Percentiles rank a stretch among this genome's conserved stretches.
These are phyloP conservation scores for Massariosphaeria phaeospora DNA, from an alignment of 495 filamentous ascomycete species.

Conservation along the genomic window DNA sequence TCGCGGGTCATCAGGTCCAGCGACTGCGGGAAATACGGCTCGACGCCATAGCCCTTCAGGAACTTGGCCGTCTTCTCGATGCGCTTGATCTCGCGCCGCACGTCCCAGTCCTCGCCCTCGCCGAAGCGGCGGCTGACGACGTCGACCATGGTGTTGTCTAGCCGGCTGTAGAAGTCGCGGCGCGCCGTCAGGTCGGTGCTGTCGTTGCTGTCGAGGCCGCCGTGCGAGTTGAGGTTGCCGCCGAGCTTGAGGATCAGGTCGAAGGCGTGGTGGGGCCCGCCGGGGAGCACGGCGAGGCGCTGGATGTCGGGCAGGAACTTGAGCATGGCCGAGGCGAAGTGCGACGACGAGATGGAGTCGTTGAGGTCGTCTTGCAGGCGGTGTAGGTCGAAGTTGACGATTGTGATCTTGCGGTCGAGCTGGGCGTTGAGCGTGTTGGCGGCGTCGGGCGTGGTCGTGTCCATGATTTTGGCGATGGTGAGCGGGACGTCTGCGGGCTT, in stretches of 20 bases:
- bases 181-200: slow-evolving; percentile 41
- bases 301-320: slow-evolving; percentile 48
- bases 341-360: slow-evolving; percentile 41
- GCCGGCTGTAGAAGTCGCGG: slow-evolving; percentile 42
- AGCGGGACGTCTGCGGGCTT: slow-evolving; percentile 46
- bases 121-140: slow-evolving; percentile 43
- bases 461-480: slow-evolving; percentile 48
- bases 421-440: slow-evolving; percentile 48
- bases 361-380: slow-evolving; percentile 51
- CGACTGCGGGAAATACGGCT: slow-evolving; percentile 47
- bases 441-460: slow-evolving; percentile 40
- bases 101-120: slow-evolving; percentile 46
- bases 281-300: slow-evolving; percentile 43
- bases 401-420: slow-evolving; percentile 53
- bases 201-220: slow-evolving; percentile 46
- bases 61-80: slow-evolving; percentile 49
- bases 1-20: slow-evolving; percentile 44
- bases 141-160: slow-evolving; percentile 47
- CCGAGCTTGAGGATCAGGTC: slow-evolving; percentile 51
- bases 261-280: slow-evolving; percentile 45
- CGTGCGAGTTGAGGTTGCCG: slow-evolving; percentile 50
- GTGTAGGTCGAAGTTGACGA: slow-evolving; percentile 52
- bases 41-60: slow-evolving; percentile 45
- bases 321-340: slow-evolving; percentile 47
- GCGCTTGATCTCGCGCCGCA: slow-evolving; percentile 46